Evolutionary conservation across 352 stramenopile genomes (phyloP), one percentile per base, ranked within the genome.

Genomic region (Phytophthora fragariae): DNA sequence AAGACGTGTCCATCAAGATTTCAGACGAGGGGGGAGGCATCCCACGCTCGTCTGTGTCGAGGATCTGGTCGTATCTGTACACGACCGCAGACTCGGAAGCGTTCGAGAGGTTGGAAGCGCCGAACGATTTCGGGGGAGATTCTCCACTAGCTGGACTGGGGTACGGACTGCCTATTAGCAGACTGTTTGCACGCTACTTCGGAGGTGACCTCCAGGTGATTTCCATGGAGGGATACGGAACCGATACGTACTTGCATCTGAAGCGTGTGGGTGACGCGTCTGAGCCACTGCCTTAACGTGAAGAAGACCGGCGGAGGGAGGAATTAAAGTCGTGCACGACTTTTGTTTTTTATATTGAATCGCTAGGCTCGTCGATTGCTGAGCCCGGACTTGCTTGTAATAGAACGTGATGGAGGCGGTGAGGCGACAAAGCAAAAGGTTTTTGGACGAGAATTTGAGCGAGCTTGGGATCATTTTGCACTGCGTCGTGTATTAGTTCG

Each of bases 1-100:
- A 99, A 81, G 98, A 99, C 81, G 93, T 99, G 44, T 98, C 99
- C 49, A 99, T 99, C 63, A 99, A 99, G 88, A 98, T 99, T 57
- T 98, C 92, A 61, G 98, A 99, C 80, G 98, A 99, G 84, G 98
- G 98, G 37, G 98, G 98, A 52, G 98, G 98, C 57, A 99, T 99
- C 76, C 94, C 97, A 19, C 92, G 98, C 47, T 99, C 92, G 49
- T 98, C 99, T 14, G 97, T 99, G 73, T 97, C 97, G 39, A 94
- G 98, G 49, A 99, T 99, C 73, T 99, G 98, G 97, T 98, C 92
- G 59, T 99, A 99, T 84, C 84, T 99, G 10, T 99, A 99, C 83
- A 99, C 98, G 37, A 99, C 98, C 0, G 98, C 97, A 8, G 96
- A 99, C 80, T 95, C 96, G n/a, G 78, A 97, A 58, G 94, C 88